These are phyloP conservation scores for Aphanomyces stellatus DNA, from an alignment of 352 stramenopile species.

Conservation along the genomic window DNA sequence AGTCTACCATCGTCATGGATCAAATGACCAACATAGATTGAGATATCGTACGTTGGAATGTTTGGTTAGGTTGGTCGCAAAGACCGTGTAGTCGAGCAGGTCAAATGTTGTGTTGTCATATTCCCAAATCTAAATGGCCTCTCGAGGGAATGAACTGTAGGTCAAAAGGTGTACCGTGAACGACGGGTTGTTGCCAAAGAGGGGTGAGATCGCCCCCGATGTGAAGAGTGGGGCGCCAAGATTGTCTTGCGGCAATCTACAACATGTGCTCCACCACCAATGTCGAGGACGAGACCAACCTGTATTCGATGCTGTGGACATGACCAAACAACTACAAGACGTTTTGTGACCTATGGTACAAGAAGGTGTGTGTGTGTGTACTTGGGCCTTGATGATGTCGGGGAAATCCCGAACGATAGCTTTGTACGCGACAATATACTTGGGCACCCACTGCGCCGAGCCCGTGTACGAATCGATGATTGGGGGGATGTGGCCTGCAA, in stretches of 20 bases:
- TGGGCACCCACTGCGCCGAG: constrained; percentile 72
- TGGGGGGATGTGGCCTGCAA: constrained; percentile 87
- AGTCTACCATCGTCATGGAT: constrained; percentile 30
- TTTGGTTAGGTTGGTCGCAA: constrained; percentile 61
- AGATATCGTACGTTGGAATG: constrained; percentile 30
- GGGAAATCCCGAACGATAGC: constrained; percentile 50
- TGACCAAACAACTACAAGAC: constrained; percentile 79
- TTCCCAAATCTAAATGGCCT: constrained; percentile 38
- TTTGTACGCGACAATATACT: constrained; percentile 80
- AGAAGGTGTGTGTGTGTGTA: constrained; percentile 4
- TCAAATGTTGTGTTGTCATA: constrained; percentile 56
- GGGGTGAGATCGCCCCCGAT: constrained; percentile 71
- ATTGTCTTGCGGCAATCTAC: background rate
- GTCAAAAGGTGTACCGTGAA: constrained; percentile 41
- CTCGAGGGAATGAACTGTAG: background rate
- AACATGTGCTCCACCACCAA: too few relatives aligned
- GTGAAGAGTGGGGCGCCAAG: constrained; percentile 69
- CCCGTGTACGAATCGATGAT: constrained; percentile 81
- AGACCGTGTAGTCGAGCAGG: constrained; percentile 60
- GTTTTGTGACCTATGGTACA: background rate
- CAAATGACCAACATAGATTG: constrained; percentile 45
- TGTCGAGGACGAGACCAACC: constrained; percentile 24
- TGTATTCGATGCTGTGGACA: constrained; percentile 89
- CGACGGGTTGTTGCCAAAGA: constrained; percentile 87
- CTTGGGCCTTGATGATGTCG: constrained; percentile 62